Conservation (phyloP, 805 yeast genomes). For the Yarrowia sp. region DNA sequence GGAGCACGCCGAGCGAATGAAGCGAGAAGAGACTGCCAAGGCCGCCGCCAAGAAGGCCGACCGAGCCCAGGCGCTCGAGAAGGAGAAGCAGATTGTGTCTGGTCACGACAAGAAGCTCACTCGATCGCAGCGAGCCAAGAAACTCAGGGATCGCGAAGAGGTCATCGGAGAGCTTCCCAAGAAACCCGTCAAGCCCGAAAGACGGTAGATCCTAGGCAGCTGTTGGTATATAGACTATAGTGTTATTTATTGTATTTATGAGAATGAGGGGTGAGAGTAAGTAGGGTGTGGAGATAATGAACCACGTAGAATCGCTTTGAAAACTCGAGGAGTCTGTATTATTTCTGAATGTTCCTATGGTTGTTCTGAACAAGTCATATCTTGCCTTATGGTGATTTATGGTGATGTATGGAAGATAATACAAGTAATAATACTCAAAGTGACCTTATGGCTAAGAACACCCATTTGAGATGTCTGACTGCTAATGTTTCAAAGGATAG, state of each 20-base stretch:
- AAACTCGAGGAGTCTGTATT: too few relatives aligned
- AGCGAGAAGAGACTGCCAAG: constrained; percentile 66
- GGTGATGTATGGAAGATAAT: too few relatives aligned
- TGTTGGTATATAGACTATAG: constrained; percentile 2
- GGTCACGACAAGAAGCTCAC: constrained; percentile 23
- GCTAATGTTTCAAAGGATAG: too few relatives aligned
- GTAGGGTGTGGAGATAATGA: too few relatives aligned
- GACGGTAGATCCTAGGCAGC: neutral
- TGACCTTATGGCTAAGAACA: too few relatives aligned
- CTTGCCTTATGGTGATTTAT: too few relatives aligned
- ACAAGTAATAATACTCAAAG: too few relatives aligned
- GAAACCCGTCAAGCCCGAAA: constrained; percentile 20
- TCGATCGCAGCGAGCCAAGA: constrained; percentile 44
- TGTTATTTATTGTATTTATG: constrained; percentile 38
- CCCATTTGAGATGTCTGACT: too few relatives aligned
- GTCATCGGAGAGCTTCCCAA: constrained; percentile 1
- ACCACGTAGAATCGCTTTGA: too few relatives aligned
- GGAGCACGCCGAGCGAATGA: constrained; percentile 71
- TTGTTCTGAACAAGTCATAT: too few relatives aligned
- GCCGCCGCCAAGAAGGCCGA: constrained; percentile 80
- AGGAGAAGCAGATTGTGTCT: constrained; percentile 29
- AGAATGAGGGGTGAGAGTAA: too few relatives aligned
- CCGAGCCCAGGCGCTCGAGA: constrained; percentile 52
- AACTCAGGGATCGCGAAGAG: neutral
- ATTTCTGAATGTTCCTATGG: too few relatives aligned